Evolutionary conservation across 2,329 filamentous ascomycete genomes (phyloP).

Genomic region (Venturiaceae sp.): DNA sequence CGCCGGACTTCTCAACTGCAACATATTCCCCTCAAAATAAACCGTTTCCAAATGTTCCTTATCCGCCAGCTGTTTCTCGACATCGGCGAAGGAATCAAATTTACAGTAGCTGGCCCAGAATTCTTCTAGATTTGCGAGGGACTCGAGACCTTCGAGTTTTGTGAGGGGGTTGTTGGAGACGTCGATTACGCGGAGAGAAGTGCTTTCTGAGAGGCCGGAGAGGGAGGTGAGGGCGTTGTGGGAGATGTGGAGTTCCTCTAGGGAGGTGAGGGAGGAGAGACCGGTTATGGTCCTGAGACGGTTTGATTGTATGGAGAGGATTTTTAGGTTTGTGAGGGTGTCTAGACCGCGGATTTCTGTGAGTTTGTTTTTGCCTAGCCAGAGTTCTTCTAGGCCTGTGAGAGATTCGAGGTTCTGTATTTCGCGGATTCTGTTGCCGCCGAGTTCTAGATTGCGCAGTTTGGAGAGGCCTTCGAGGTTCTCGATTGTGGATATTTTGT

Average conservation of each 20-base stretch:
- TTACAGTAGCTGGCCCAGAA: slow-evolving; percentile 91
- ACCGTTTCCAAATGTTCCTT: slow-evolving; percentile 79
- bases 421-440: slow-evolving; percentile 76
- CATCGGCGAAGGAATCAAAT: slow-evolving; percentile 67
- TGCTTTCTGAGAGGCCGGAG: slow-evolving; percentile 48
- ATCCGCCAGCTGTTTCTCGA: slow-evolving; percentile 67
- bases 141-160: slow-evolving; percentile 61
- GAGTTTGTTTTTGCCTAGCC: slow-evolving; percentile 96
- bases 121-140: slow-evolving; percentile 68
- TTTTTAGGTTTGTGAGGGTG: slow-evolving; percentile 68
- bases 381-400: slow-evolving; percentile 73
- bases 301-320: slow-evolving; percentile 93
- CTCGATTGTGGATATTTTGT: slow-evolving; percentile 85
- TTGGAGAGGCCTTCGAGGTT: slow-evolving; percentile 65
- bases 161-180: slow-evolving; percentile 80
- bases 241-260: slow-evolving; percentile 92
- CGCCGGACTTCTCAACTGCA: slow-evolving; percentile 70
- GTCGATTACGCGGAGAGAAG: slow-evolving; percentile 64
- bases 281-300: slow-evolving; percentile 72
- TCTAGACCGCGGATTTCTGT: slow-evolving; percentile 64
- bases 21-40: slow-evolving; percentile 90
- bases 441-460: slow-evolving; percentile 78
- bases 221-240: slow-evolving; percentile 83
- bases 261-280: slow-evolving; percentile 59
- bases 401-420: slow-evolving; percentile 77